phyloP scores from a whole-genome alignment of 164 flowering plant species.

The Tetrastigma voinierianum region DNA sequence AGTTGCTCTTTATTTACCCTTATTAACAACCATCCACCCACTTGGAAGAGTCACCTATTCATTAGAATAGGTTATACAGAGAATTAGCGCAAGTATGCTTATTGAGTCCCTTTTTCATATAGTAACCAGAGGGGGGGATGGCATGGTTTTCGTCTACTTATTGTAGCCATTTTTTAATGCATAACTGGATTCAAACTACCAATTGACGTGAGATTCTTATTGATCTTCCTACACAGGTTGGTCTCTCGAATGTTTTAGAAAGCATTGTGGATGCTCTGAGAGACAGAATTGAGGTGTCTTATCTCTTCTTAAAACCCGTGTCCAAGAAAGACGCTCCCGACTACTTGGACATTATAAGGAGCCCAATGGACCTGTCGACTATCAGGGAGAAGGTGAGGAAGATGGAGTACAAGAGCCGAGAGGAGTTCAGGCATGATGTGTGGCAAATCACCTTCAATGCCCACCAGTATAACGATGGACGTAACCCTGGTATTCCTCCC shows the following conservation, averaged over 20 bases:
- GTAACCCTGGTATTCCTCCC: conserved; percentile 93
- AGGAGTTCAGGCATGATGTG: conserved; percentile 84
- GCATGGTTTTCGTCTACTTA: background rate
- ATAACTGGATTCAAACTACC: background rate
- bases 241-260: conserved; percentile 76
- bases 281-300: conserved; percentile 49
- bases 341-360: conserved; percentile 55
- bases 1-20: no score
- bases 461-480: conserved; percentile 70
- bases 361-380: conserved; percentile 91
- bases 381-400: conserved; percentile 78
- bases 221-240: conserved; percentile 64
- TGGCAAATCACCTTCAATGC: conserved; percentile 87
- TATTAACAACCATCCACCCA: no score
- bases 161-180: background rate
- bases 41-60: no score
- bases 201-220: background rate
- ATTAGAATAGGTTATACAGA: no score
- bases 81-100: no score
- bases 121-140: no score
- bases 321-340: conserved; percentile 93
- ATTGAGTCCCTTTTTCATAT: no score
- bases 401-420: conserved; percentile 71
- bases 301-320: conserved; percentile 84
- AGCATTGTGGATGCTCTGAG: conserved; percentile 64